Evolutionary conservation across 768 basidiomycete genomes (phyloP).

Genomic region (Amyloporia xantha): DNA sequence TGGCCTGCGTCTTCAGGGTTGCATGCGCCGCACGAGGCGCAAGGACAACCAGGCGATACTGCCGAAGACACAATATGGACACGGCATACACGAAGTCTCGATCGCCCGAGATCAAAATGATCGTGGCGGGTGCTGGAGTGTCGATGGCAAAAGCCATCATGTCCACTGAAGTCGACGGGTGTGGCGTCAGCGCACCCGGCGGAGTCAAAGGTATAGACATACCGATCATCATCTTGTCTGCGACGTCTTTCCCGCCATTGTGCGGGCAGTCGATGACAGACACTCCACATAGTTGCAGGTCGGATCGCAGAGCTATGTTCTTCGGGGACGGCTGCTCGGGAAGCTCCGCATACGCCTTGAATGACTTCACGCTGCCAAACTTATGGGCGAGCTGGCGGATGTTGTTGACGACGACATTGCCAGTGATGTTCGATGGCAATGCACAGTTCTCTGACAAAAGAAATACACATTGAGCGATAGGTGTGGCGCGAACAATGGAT

Average conservation of each 20-base stretch:
- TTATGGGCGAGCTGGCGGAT: slow-evolving; percentile 38
- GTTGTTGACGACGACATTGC: slow-evolving; percentile 36
- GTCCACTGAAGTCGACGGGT: slow-evolving; percentile 45
- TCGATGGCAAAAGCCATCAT: slow-evolving; percentile 65
- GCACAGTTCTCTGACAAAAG: slow-evolving; percentile 31
- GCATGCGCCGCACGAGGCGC: slow-evolving; percentile 28
- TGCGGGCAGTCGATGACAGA: slow-evolving; percentile 30
- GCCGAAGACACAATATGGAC: slow-evolving; percentile 10
- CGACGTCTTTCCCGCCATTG: slow-evolving; percentile 27
- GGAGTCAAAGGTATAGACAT: slow-evolving; percentile 2
- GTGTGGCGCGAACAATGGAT: background rate
- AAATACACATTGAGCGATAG: background rate
- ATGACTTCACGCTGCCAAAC: slow-evolving; percentile 41
- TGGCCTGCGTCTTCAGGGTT: slow-evolving; percentile 50
- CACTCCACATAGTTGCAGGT: slow-evolving; percentile 45
- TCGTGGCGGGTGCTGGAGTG: slow-evolving; percentile 42
- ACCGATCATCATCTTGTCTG: slow-evolving; percentile 50
- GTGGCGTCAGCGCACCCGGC: background rate
- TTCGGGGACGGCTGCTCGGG: slow-evolving; percentile 32
- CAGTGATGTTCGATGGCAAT: slow-evolving; percentile 29
- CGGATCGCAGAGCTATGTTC: slow-evolving; percentile 30
- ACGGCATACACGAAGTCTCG: slow-evolving; percentile 64
- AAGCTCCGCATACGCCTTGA: slow-evolving; percentile 49
- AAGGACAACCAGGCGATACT: slow-evolving; percentile 20
- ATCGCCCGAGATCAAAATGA: slow-evolving; percentile 61